Evolutionary conservation across 2,329 filamentous ascomycete species (phyloP), one percentile per base, ranked within the genome.

Genomic region (Lecanicillium sp.): DNA sequence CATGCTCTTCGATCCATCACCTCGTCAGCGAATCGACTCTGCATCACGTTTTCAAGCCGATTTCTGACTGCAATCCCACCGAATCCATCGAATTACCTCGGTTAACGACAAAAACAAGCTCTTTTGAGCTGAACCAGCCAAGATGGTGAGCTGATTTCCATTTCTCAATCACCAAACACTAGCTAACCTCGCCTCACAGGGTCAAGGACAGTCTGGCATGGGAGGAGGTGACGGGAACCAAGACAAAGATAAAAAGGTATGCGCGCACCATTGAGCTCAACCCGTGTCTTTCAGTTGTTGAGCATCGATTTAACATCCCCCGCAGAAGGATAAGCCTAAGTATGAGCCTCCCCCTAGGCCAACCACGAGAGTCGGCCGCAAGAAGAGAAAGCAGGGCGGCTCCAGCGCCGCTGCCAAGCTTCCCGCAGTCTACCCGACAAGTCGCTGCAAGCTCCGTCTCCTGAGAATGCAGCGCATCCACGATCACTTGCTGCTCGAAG

Each of bases 391-490:
- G 81, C 78, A 80, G 35, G 88, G 84, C 43, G 92, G 92, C 38
- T 88, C 87, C 46, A 95, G 90, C 63, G 89, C 92, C 37, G 86
- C 92, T 14, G 87, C 90, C 42, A 98, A 98, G 68, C 82, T 98
- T 18, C 92, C 92, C 20, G 80, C 86, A 51, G 81, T 98, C 59
- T 95, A 86, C 61, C 92, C 92, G 41, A 96, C 89, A 36, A 92
- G 90, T 52, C 81, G 92, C 72, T 98, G 92, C 77, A 98, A 98
- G 72, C 77, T 98, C 51, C 82, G 90, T 52, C 87, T 96, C 47
- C 78, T 98, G 43, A 86, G 92, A 54, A 95, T 98, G 92, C 92
- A 98, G 69, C 83, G 92, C 56, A 88, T 96, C 53, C 94, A 98
- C 70, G 92, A 98, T 60, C 92, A 98, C 58, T 74, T 98, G 44